Base-by-base conservation (phyloP, 2,329 filamentous ascomycete genomes). In the Diaporthe sp. region DNA sequence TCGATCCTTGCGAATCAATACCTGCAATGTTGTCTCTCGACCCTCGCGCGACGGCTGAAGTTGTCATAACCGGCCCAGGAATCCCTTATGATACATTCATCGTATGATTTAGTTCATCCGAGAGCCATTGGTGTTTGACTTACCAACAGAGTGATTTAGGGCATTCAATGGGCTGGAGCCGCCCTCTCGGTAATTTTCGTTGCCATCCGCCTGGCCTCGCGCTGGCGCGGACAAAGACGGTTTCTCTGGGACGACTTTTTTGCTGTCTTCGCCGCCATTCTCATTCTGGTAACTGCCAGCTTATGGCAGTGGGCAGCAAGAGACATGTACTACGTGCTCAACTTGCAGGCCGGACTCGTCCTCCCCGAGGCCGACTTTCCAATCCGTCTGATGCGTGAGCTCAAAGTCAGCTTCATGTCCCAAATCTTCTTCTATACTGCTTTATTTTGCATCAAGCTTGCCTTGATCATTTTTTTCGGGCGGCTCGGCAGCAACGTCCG, bases 401-500 rank as follows among this genome's bases (percentile, higher is more conserved):
- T 65, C 22, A 53, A 17, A 9, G 51, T 53, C 22, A 58, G 55
- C 42, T 28, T 61, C 12, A 15, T 73, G 39, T n/a, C 39, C 1
- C 3, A 53, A 7, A 4, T 65, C 7, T 53, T 73, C 13, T 73
- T 65, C 34, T 65, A 63, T 20, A 53, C 71, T 0, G 44, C 34
- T 12, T n/a, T 73, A 20, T 10, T 73, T 25, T 8, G 12, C 4
- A 47, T 47, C 2, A 73, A 73, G 49, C 42, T 73, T 6, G 55
- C 71, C 10, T 39, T 73, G 9, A 9, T 73, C 13, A 31, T 73
- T n/a, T 73, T 73, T 28, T 73, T 73, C 71, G 55, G 39, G 17
- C 58, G 71, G 1, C 71, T 73, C 15, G 71, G 71, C 9, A 28
- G 31, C 47, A 73, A 34, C 2, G 71, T 55, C 28, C 51, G 15